These are phyloP conservation scores for Amylocarpus encephaloides DNA, from an alignment of 2,329 filamentous ascomycete genomes.

Conservation along the genomic window DNA sequence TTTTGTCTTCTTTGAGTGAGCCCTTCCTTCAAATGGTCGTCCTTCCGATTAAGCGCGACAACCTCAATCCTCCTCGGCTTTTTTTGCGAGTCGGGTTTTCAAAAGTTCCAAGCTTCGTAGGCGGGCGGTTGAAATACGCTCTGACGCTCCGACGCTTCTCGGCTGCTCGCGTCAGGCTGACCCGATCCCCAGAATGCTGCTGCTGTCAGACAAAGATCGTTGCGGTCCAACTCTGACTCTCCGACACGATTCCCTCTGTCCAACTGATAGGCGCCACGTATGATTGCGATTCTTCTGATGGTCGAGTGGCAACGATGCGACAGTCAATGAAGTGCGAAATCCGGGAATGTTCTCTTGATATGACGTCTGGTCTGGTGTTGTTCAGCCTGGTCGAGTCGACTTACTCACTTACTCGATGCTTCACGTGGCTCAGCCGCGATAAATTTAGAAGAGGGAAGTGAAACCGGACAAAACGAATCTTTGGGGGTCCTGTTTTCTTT, in stretches of 20 bases:
- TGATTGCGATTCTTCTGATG: neutral
- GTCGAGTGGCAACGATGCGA: neutral
- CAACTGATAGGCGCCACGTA: neutral
- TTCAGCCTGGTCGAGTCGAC: neutral
- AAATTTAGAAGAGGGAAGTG: slow-evolving; percentile 17
- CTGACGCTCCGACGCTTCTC: neutral
- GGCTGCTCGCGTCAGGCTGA: slow-evolving; percentile 3
- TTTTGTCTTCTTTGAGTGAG: neutral
- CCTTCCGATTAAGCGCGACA: neutral
- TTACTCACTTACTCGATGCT: slow-evolving; percentile 8
- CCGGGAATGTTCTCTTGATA: neutral
- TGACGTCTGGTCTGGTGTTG: neutral
- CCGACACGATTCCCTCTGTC: neutral
- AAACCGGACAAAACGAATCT: slow-evolving; percentile 10
- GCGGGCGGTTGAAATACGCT: neutral
- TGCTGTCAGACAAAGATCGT: too few relatives aligned
- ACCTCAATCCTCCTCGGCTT: neutral
- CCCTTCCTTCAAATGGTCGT: neutral
- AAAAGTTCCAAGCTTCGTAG: neutral
- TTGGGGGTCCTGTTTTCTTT: slow-evolving; percentile 2
- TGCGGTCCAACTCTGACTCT: neutral
- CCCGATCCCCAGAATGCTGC: neutral
- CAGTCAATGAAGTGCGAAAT: neutral
- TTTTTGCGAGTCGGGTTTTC: neutral
- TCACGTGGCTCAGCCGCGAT: slow-evolving; percentile 26